Percentiles rank a stretch among this genome's conserved stretches.
Evolutionary conservation across 805 yeast genomes (phyloP).

Genomic region (Candida broadrunensis): DNA sequence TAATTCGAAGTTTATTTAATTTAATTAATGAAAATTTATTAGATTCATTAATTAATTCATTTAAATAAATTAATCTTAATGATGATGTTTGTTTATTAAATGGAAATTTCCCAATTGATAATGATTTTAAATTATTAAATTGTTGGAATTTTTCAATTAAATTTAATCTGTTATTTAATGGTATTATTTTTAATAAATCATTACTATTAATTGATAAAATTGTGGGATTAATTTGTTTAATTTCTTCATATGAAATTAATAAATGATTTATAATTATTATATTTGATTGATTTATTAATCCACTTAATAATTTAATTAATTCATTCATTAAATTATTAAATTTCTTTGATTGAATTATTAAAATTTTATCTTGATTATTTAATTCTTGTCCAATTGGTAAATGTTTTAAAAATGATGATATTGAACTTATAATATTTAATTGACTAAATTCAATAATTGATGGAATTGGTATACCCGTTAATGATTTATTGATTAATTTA

Average conservation of each 20-base stretch:
- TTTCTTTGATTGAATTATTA: slow-evolving; percentile 10
- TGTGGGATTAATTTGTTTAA: slow-evolving; percentile 21
- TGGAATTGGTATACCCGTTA: slow-evolving; percentile 1
- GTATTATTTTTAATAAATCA: slow-evolving; percentile 14
- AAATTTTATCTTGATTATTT: slow-evolving; percentile 20
- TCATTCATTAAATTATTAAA: slow-evolving; percentile 16
- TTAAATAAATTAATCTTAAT: not conserved
- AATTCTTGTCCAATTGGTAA: slow-evolving; percentile 39
- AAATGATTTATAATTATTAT: slow-evolving; percentile 10
- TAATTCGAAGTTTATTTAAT: slow-evolving; percentile 8
- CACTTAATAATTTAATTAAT: slow-evolving; percentile 37
- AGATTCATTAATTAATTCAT: not conserved
- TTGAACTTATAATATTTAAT: slow-evolving; percentile 49
- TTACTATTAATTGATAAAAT: slow-evolving; percentile 22
- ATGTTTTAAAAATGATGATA: slow-evolving; percentile 50
- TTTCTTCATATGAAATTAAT: slow-evolving; percentile 10
- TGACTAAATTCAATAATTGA: slow-evolving; percentile 40
- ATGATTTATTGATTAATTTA: slow-evolving; percentile 15
- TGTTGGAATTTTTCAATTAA: no score
- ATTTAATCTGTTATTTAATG: no score
- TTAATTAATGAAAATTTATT: slow-evolving; percentile 13
- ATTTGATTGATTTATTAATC: slow-evolving; percentile 31
- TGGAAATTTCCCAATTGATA: not conserved
- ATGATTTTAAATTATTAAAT: no score
- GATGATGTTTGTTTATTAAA: not conserved